Conservation (phyloP, 768 basidiomycete species). For the Steccherinum ochraceum region DNA sequence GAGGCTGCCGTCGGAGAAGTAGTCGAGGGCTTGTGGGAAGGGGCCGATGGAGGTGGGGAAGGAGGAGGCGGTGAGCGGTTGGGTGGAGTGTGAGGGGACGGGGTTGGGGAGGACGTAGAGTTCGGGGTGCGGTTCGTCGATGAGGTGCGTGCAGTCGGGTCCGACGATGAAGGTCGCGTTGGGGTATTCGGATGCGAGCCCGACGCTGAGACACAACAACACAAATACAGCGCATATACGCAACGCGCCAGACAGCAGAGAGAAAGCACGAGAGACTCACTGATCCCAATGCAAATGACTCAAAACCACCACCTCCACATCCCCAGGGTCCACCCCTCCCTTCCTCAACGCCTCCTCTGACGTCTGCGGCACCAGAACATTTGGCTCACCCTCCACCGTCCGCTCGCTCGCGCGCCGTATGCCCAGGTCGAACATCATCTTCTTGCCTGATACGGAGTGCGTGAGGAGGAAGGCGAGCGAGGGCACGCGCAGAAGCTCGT, state of each 20-base stretch:
- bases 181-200: slow-evolving; percentile 38
- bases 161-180: slow-evolving; percentile 44
- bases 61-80: slow-evolving; percentile 21
- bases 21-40: slow-evolving; percentile 45
- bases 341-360: slow-evolving; percentile 42
- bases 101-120: slow-evolving; percentile 34
- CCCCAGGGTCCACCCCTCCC: slow-evolving; percentile 38
- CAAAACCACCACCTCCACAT: slow-evolving; percentile 39
- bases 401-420: slow-evolving; percentile 29
- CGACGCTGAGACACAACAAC: slow-evolving; percentile 27
- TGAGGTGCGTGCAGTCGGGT: slow-evolving; percentile 26
- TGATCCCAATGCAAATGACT: slow-evolving; percentile 53
- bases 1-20: slow-evolving; percentile 51
- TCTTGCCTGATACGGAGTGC: slow-evolving; percentile 35
- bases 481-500: no score
- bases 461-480: slow-evolving; percentile 47
- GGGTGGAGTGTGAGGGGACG: slow-evolving; percentile 16
- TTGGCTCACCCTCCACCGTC: slow-evolving; percentile 12
- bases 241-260: background rate
- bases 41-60: slow-evolving; percentile 38
- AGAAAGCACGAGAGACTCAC: slow-evolving; percentile 1
- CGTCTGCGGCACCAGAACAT: slow-evolving; percentile 15
- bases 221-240: background rate
- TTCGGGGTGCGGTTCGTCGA: slow-evolving; percentile 37
- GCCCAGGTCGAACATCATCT: slow-evolving; percentile 51